These are phyloP conservation scores for Fraxinus xanthoxyloides DNA, from an alignment of 305 asterid species.

Conservation along the genomic window DNA sequence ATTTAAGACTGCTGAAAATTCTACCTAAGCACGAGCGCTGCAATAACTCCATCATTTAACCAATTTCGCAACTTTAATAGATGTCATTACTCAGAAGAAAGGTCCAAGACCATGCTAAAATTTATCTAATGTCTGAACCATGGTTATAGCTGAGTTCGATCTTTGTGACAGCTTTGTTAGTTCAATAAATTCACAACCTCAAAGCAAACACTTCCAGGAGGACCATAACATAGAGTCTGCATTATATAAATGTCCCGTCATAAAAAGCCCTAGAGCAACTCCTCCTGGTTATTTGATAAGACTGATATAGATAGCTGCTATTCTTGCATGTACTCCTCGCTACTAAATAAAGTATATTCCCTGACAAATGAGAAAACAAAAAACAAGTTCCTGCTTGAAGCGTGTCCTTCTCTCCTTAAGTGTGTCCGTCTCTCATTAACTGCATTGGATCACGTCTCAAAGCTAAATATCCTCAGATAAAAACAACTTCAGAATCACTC, in stretches of 20 bases:
- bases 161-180: conserved; percentile 5
- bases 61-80: background rate
- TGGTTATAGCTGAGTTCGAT: background rate
- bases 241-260: background rate
- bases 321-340: background rate
- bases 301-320: background rate
- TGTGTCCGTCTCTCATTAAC: background rate
- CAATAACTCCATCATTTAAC: background rate
- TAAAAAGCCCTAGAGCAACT: background rate
- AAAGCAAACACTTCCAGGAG: background rate
- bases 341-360: background rate
- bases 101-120: background rate
- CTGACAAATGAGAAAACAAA: background rate
- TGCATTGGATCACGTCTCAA: background rate
- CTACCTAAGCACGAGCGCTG: background rate
- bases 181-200: background rate
- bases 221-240: background rate
- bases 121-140: background rate
- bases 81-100: background rate
- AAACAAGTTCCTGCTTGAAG: background rate
- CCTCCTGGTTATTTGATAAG: background rate
- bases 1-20: background rate
- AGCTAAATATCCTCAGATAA: background rate
- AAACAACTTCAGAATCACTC: background rate
- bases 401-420: background rate